phyloP scores from a whole-genome alignment of 2,329 filamentous ascomycete genomes.

The Arachnopeziza araneosa region DNA sequence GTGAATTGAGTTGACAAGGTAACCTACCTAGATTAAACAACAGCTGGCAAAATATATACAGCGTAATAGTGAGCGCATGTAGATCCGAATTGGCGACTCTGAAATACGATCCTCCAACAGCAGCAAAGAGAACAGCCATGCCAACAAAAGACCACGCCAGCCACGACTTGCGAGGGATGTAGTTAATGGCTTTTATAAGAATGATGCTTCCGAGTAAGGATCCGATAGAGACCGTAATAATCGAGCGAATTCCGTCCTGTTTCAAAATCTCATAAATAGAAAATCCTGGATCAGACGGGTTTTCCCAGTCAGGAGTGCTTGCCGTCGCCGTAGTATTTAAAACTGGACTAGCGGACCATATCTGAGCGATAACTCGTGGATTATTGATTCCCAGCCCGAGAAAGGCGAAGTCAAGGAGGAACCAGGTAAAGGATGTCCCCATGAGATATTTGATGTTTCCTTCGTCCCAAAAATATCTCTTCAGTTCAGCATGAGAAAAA shows the following conservation, averaged over 20 bases:
- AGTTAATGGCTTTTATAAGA: conserved; percentile 14
- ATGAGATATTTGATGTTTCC: conserved; percentile 49
- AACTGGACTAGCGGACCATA: conserved; percentile 49
- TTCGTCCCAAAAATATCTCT: conserved; percentile 26
- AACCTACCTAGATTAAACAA: conserved; percentile 39
- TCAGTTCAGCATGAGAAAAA: conserved; percentile 30
- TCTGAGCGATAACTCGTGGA: conserved; percentile 62
- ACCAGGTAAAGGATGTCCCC: conserved; percentile 77
- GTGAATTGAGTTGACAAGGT: background rate
- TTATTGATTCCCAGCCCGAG: conserved; percentile 71
- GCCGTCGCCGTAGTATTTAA: background rate
- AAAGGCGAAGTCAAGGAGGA: conserved; percentile 60
- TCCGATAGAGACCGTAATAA: conserved; percentile 19
- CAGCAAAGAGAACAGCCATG: conserved; percentile 37
- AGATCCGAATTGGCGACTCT: conserved; percentile 25
- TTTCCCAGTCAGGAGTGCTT: conserved; percentile 7
- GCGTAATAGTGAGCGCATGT: conserved; percentile 27
- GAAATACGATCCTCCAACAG: conserved; percentile 26
- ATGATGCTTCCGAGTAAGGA: conserved; percentile 13
- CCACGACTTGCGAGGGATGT: conserved; percentile 10
- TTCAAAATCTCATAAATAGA: conserved; percentile 10
- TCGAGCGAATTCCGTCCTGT: conserved; percentile 3
- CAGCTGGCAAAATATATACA: conserved; percentile 42
- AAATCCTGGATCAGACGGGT: conserved; percentile 5
- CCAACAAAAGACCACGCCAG: conserved; percentile 29